Evolutionary conservation across 1,284 basidiomycete species (phyloP).

Genomic region (Cryptococcus deneoformans): DNA sequence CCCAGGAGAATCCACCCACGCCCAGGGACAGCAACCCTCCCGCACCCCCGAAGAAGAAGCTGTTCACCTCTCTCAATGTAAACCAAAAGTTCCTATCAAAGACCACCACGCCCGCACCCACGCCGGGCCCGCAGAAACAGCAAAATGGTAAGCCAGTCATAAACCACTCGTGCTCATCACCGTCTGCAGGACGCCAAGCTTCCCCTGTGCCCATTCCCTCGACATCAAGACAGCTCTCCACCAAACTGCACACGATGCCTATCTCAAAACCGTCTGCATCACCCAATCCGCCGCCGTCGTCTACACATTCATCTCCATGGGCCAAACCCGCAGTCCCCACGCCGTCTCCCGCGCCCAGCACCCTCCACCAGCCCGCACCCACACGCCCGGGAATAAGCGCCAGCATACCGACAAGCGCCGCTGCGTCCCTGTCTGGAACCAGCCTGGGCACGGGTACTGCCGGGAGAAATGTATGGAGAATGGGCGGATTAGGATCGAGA

Average conservation of each 20-base stretch:
- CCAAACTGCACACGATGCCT: constrained; percentile 68
- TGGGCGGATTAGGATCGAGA: not conserved
- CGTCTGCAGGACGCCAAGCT: constrained; percentile 49
- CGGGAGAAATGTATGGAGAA: constrained; percentile 11
- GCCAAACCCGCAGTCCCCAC: constrained; percentile 21
- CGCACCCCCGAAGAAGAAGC: constrained; percentile 56
- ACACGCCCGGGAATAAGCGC: not conserved
- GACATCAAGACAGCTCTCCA: constrained; percentile 73
- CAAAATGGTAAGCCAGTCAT: constrained; percentile 17
- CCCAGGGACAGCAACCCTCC: constrained; percentile 1
- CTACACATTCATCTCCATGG: constrained; percentile 40
- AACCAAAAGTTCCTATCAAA: constrained; percentile 94
- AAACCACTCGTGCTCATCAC: not conserved
- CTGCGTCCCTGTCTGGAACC: constrained; percentile 28
- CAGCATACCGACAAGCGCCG: constrained; percentile 7
- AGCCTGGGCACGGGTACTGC: not conserved
- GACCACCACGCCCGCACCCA: constrained; percentile 51
- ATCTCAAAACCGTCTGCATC: constrained; percentile 31
- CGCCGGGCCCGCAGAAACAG: constrained; percentile 19
- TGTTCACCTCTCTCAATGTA: constrained; percentile 81
- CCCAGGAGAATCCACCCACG: too few species aligned
- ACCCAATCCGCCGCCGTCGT: constrained; percentile 28
- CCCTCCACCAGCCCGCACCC: constrained; percentile 32
- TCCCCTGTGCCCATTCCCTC: constrained; percentile 51
- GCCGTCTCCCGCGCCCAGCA: constrained; percentile 13